Base-by-base conservation (phyloP, 192 early-diverging fungal genomes). In the Umbelopsis sp. region DNA sequence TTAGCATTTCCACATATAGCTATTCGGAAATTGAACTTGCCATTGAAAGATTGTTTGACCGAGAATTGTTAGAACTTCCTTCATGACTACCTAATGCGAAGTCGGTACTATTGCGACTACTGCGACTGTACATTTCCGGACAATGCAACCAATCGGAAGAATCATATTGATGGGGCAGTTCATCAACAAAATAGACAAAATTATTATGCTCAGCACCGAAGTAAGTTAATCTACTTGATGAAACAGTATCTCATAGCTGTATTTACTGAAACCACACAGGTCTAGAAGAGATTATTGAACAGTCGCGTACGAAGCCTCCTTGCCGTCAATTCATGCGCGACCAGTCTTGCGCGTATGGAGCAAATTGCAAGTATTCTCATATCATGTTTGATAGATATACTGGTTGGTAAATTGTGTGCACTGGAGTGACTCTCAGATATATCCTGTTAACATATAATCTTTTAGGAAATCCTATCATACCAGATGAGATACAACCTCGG, bases 81-180 rank as follows among this genome's bases (percentile, higher is more conserved):
- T 9, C 37, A 41, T 41, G 13, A 25, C 4, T 30, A 35, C 25
- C 5, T n/a, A 30, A 61, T 61, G 55, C 27, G 55, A 16, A 30
- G 27, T 16, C 25, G 55, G 33, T 61, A 82, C 58, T 76, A 79
- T 51, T 82, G 80, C 7, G 80, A 82, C 45, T 75, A 79, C 47
- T 82, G 80, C 46, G 68, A 82, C 41, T 72, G 80, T 33, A 73
- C 77, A 10, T 82, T 82, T 68, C 77, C 80, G 23, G 78, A 82
- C 55, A 82, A 82, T 65, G 37, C 68, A 30, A 73, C 70, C 8
- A 76, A 75, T 25, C 53, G 80, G 46, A 71, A 49, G 41, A 82
- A 82, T 16, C 80, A 82, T 61, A 51, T 71, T 20, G 51, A 74
- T 44, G 80, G 80, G 15, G 25, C 55, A n/a, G 51, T 66, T 25